phyloP scores from a whole-genome alignment of 257 asterid species.

The Ilex asprella region DNA sequence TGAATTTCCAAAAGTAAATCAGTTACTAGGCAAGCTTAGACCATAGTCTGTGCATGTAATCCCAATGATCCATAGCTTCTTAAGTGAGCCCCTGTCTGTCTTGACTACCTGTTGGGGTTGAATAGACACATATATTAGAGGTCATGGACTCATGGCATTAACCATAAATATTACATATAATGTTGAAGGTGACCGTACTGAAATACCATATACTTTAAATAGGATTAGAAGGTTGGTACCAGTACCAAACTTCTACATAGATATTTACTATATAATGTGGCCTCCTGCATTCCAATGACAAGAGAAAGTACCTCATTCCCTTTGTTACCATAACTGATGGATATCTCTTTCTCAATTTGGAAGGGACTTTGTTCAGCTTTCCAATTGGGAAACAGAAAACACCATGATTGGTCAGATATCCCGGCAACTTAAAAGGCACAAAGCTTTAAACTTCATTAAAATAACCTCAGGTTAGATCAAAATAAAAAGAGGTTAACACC shows the following conservation, averaged over 20 bases:
- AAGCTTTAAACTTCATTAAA: neutral
- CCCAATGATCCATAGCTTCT: too few relatives aligned
- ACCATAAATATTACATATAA: too few relatives aligned
- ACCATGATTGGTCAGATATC: constrained; percentile 11
- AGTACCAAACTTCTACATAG: neutral
- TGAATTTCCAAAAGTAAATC: constrained; percentile 40
- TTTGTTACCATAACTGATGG: constrained; percentile 91
- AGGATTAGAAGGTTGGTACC: neutral
- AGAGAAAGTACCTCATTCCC: constrained; percentile 78
- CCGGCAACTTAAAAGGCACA: neutral
- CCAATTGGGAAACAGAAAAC: constrained; percentile 15
- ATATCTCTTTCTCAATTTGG: constrained; percentile 57
- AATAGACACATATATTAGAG: too few relatives aligned
- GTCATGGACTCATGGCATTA: too few relatives aligned
- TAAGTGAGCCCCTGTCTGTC: too few relatives aligned
- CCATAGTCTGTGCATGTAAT: too few relatives aligned
- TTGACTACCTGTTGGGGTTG: too few relatives aligned
- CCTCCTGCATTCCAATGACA: constrained; percentile 10
- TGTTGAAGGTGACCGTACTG: neutral
- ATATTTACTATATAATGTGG: neutral
- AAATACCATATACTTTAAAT: neutral
- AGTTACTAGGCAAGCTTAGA: too few relatives aligned
- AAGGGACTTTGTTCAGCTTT: constrained; percentile 46
- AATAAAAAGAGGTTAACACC: constrained; percentile 6
- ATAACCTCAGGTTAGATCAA: too few relatives aligned